These are phyloP conservation scores for Musa beccarii DNA, from an alignment of 176 grass and related monocot genomes.

Conservation along the genomic window DNA sequence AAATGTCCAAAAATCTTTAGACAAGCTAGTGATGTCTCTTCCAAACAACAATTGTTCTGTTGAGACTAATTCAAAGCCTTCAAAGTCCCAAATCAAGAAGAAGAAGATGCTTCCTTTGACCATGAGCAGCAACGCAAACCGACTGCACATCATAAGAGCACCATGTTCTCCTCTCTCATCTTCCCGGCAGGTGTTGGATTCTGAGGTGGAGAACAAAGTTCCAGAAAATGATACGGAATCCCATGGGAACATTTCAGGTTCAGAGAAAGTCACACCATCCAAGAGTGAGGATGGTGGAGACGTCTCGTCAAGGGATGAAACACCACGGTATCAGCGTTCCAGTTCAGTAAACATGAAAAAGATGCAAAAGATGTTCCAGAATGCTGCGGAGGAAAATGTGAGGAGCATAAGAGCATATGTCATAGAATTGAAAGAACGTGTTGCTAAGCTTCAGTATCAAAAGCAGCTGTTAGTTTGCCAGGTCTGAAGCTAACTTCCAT, in stretches of 20 bases:
- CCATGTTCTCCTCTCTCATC: constrained; percentile 70
- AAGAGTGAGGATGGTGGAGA: constrained; percentile 68
- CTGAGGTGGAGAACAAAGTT: constrained; percentile 73
- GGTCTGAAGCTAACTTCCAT: constrained; percentile 28
- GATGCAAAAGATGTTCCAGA: constrained; percentile 94
- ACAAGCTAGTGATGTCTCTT: constrained; percentile 90
- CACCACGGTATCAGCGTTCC: constrained; percentile 58
- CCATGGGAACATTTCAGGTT: constrained; percentile 29
- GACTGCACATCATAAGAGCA: constrained; percentile 49
- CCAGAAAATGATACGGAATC: constrained; percentile 38
- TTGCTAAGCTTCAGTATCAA: constrained; percentile 97
- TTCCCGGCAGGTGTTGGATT: constrained; percentile 33
- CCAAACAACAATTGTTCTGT: constrained; percentile 41
- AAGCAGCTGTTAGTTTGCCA: constrained; percentile 95
- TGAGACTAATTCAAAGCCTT: constrained; percentile 41
- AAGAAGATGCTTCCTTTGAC: constrained; percentile 63
- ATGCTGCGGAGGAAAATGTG: constrained; percentile 89
- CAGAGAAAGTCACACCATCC: constrained; percentile 54
- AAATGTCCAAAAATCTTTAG: constrained; percentile 82
- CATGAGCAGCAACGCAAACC: constrained; percentile 48
- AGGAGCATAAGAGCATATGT: constrained; percentile 83
- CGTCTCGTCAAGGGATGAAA: constrained; percentile 63
- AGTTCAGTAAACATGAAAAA: constrained; percentile 97
- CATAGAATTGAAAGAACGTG: constrained; percentile 85
- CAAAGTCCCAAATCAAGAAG: constrained; percentile 52